These are phyloP conservation scores for Nicotiana tabacum DNA, from an alignment of 257 asterid species.

Conservation along the genomic window DNA sequence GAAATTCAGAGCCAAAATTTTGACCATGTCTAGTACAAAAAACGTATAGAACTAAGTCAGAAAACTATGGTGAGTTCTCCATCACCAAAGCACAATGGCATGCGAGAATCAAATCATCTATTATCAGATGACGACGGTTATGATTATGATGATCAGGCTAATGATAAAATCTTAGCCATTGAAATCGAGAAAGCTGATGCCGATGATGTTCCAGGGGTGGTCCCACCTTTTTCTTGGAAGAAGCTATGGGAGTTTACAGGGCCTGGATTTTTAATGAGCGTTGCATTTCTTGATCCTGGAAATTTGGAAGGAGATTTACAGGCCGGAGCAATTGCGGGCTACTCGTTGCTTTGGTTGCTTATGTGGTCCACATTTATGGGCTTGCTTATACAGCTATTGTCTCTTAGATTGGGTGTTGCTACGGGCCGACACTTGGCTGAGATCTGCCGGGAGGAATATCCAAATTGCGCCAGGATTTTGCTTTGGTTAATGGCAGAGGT, in stretches of 20 bases:
- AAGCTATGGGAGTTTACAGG: conserved; percentile 76
- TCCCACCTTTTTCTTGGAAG: conserved; percentile 63
- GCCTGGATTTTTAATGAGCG: conserved; percentile 73
- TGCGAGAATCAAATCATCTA: conserved; percentile 16
- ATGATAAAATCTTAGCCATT: conserved; percentile 22
- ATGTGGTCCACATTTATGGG: conserved; percentile 75
- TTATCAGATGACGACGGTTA: not conserved
- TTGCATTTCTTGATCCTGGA: conserved; percentile 77
- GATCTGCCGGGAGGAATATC: conserved; percentile 66
- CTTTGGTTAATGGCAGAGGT: conserved; percentile 77
- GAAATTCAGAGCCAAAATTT: not conserved
- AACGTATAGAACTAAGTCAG: not conserved
- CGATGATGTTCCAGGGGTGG: conserved; percentile 13
- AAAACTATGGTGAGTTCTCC: conserved; percentile 16
- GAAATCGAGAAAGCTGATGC: conserved; percentile 39
- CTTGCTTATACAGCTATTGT: conserved; percentile 50
- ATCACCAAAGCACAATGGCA: not conserved
- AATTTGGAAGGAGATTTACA: conserved; percentile 72
- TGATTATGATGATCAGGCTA: not conserved
- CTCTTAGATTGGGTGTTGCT: conserved; percentile 61
- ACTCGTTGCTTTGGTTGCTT: conserved; percentile 55
- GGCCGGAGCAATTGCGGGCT: conserved; percentile 70
- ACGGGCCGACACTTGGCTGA: conserved; percentile 74
- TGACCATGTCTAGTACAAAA: not conserved
- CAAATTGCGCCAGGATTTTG: conserved; percentile 51